Evolutionary conservation across 495 filamentous ascomycete species (phyloP), one percentile per base, ranked within the genome.

Genomic region (Penicillium psychrofluorescens): DNA sequence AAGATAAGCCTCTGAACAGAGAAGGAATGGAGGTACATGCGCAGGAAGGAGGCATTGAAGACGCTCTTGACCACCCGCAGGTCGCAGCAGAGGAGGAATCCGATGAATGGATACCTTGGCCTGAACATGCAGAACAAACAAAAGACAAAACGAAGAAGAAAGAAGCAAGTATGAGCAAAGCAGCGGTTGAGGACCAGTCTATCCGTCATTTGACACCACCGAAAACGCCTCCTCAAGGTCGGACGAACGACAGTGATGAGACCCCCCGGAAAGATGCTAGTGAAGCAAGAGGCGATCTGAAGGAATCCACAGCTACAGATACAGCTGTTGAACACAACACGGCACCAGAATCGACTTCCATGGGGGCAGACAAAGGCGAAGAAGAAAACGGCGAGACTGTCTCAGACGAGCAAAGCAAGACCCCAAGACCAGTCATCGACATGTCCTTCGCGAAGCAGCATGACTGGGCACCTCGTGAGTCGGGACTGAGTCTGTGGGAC

Each of bases 401-500:
- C 9, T 3, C 10, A 12, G 10, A 34, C 13, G 32, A 45, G 22
- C 35, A 39, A 45, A 8, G 15, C 29, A 35, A 53, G 40, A 54
- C 35, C 6, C 46, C 45, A 29, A 57, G 53, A 41, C 58, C 66
- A 8, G 45, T 68, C 39, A 67, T 71, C 39, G 67, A 72, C 54
- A 70, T 66, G 45, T 70, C 67, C 22, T 68, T 70, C 27, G 63
- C 61, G 45, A 66, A 59, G 45, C 67, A 63, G 35, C 45, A 51
- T 15, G 62, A 56, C 41, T 50, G 59, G 7, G 51, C 53, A 8
- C 56, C 56, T 11, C 59, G 58, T 27, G 59, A 62, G 30, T 57
- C 58, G 8, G 68, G 66, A 28, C 54, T 55, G 35, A 68, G 55
- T 38, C 49, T 65, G 10, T 72, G 69, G 69, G 67, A 68, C 14